These are phyloP conservation scores for Phanerochaete sordida DNA, from an alignment of 768 basidiomycete genomes.

Conservation along the genomic window DNA sequence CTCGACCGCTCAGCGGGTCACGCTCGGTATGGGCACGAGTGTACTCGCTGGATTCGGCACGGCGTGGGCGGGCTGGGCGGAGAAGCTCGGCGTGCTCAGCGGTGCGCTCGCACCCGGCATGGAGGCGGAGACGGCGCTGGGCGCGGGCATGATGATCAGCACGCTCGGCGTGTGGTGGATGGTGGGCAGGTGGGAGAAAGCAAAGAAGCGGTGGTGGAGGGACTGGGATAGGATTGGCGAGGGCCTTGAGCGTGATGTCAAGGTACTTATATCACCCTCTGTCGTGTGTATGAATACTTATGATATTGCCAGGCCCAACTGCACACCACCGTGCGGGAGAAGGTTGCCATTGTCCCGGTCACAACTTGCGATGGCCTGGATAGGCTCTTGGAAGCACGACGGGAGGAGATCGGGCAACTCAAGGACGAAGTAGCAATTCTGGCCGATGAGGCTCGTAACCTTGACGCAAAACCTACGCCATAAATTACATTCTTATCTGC, in stretches of 20 bases:
- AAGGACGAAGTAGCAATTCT: conserved; percentile 41
- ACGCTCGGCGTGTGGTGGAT: conserved; percentile 56
- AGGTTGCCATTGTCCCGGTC: conserved; percentile 49
- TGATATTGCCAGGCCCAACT: conserved; percentile 38
- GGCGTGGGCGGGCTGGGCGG: conserved; percentile 62
- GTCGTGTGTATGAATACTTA: conserved; percentile 5
- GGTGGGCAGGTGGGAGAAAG: conserved; percentile 64
- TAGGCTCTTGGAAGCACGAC: conserved; percentile 36
- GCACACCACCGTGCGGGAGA: conserved; percentile 43
- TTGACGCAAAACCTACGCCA: conserved; percentile 1
- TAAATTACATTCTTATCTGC: background rate
- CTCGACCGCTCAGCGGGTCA: conserved; percentile 55
- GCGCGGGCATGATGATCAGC: conserved; percentile 51
- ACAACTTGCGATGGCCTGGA: conserved; percentile 45
- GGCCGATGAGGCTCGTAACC: conserved; percentile 16
- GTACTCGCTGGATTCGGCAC: conserved; percentile 46
- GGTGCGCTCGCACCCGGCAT: conserved; percentile 34
- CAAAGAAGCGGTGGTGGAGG: conserved; percentile 63
- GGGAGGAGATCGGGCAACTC: conserved; percentile 42
- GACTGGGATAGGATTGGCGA: conserved; percentile 62
- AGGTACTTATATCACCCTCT: conserved; percentile 36
- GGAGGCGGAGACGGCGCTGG: conserved; percentile 56
- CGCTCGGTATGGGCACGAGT: conserved; percentile 48
- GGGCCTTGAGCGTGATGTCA: conserved; percentile 62
- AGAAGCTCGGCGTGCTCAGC: conserved; percentile 43